Evolutionary conservation across 192 early-diverging fungal species (phyloP), one percentile per base, ranked within the genome.

Genomic region (Thamnidium elegans): DNA sequence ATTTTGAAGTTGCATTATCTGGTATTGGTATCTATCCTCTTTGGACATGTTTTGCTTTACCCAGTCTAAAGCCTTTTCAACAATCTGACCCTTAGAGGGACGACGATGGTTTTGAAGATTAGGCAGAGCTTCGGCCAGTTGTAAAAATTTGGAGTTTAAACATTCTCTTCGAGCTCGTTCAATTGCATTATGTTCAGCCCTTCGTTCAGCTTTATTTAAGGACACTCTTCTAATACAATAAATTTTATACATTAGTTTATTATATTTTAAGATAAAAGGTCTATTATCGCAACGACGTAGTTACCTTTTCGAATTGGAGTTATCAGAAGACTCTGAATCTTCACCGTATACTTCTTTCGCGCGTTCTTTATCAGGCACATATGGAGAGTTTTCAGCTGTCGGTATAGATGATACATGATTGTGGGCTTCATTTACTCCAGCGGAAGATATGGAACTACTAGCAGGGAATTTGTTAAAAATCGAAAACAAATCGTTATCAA

Each of bases 161-260:
- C 78, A 85, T 76, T 92, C 90, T 42, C 90, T 85, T 58, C 90
- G 74, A 39, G 87, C 89, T 11, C 90, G 74, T 65, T 92, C 90
- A 58, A 89, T 87, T 10, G 88, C 88, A 63, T 92, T 92, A 71
- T 92, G 90, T 31, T 80, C 86, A 20, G 89, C 90, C 36, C 90
- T 81, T 44, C 65, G 26, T 26, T 26, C 26, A 26, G 52, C 7
- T 65, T 54, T 45, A 4, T 15, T 55, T 1, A 55, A 2, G 3
- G 14, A 55, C 7, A 31, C 14, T 26, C 32, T 55, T 30, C 53
- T 55, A 55, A 55, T 55, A 31, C 53, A 55, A 31, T 26, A n/a
- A 21, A 19, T 19, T 23, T 51, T 21, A 51, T 10, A 51, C 17
- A 5, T 51, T 23, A 10, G 10, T 51, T 21, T 51, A 51, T 51